Percentiles rank a stretch among this genome's conserved stretches.
These are phyloP conservation scores for Dactylellina parvicollis DNA, from an alignment of 2,329 filamentous ascomycete genomes.

Conservation along the genomic window DNA sequence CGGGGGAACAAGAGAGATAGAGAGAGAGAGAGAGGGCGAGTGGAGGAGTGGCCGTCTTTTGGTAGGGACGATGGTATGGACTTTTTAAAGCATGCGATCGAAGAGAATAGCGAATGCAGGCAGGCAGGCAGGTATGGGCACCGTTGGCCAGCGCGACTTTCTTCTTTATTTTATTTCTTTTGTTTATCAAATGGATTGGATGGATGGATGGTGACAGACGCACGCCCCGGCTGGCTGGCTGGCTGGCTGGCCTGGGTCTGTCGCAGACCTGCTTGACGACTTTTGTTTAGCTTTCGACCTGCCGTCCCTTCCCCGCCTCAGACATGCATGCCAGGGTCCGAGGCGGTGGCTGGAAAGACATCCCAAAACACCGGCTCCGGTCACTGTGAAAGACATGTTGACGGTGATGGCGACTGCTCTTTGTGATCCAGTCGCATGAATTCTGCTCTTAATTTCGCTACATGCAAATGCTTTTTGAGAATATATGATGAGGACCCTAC, in stretches of 20 bases:
- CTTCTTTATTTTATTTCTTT: no score
- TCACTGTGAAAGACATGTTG: neutral
- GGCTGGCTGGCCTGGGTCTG: neutral
- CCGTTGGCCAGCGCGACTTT: constrained; percentile 10
- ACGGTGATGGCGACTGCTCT: no score
- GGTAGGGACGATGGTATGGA: constrained; percentile 19
- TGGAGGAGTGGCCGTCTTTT: no score
- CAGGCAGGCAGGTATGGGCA: no score
- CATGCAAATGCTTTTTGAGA: neutral
- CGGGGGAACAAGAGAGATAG: neutral
- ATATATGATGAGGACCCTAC: neutral
- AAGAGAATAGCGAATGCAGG: neutral
- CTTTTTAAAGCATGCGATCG: neutral
- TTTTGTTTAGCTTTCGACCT: neutral
- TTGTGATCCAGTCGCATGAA: neutral
- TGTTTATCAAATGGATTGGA: constrained; percentile 25
- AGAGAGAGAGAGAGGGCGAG: neutral
- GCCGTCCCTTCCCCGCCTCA: constrained; percentile 11
- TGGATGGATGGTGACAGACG: neutral
- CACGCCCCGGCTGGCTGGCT: constrained; percentile 3
- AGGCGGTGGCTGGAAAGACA: neutral
- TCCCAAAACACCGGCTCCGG: no score
- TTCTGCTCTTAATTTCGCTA: neutral
- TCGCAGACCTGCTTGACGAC: no score
- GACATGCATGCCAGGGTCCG: neutral